phyloP scores from a whole-genome alignment of 2,329 filamentous ascomycete genomes.

The Aureobasidium sp. region DNA sequence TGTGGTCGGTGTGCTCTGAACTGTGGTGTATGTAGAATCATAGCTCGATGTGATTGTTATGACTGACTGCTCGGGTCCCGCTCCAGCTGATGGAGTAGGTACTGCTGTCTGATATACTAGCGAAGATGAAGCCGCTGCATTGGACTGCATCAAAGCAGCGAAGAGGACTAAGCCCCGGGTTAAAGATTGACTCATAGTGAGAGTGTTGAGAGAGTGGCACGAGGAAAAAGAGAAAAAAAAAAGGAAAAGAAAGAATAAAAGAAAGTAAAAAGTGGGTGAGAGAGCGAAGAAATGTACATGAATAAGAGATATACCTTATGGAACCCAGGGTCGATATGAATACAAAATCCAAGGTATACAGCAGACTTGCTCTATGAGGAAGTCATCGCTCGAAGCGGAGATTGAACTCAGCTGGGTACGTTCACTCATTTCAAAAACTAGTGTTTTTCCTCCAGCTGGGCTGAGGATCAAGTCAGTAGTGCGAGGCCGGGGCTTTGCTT shows the following conservation, averaged over 20 bases:
- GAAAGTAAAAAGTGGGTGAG: not conserved
- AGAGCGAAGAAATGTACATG: not conserved
- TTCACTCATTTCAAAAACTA: not conserved
- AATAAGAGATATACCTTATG: not conserved
- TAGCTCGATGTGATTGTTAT: not conserved
- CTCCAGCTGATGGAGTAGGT: not conserved
- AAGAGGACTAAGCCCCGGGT: not conserved
- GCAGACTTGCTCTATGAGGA: not conserved
- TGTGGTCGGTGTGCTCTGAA: not conserved
- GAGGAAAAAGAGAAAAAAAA: not conserved
- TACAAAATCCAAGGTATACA: not conserved
- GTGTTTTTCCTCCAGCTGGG: not conserved
- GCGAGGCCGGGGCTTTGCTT: not conserved
- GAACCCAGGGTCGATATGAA: not conserved
- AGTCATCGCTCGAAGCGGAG: not conserved
- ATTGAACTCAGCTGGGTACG: not conserved
- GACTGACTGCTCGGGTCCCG: not conserved
- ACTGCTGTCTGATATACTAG: not conserved
- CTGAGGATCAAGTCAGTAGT: not conserved
- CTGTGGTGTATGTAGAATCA: not conserved
- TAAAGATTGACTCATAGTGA: not conserved
- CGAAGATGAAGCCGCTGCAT: not conserved
- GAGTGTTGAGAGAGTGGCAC: not conserved
- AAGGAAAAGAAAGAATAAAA: not conserved
- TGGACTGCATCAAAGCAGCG: not conserved